Base-by-base conservation (phyloP, 1,139 yeast genomes). In the Sugiyamaella paludigena region DNA sequence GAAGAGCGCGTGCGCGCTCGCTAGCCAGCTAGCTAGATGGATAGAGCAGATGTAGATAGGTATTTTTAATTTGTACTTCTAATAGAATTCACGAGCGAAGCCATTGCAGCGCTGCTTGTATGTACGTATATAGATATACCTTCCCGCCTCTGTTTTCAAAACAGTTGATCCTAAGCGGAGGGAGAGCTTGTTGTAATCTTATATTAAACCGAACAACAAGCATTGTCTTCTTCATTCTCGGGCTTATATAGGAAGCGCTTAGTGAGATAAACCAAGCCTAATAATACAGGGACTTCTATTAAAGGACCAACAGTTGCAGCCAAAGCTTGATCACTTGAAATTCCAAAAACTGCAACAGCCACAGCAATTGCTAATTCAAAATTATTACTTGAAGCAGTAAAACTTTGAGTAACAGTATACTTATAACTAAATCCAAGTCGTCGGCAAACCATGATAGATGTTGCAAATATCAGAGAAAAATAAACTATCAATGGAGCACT, bases 241-340 rank as follows among this genome's bases (percentile, higher is more conserved):
- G 39, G 39, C 39, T 36, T 36, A 36, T 36, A 36, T 3, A 19
- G 24, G 34, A 38, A 13, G 26, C 41, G 33, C 33, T 33, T 33
- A 10, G 39, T 27, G 10, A 75, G 69, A 55, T 74, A 68, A 10
- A 78, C 72, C 33, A 79, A 60, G 0, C 67, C 46, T 49, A 80
- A 61, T 42, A 80, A 64, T 2, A 79, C 73, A 2, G 83, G 83
- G 5, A 79, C 79, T 57, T 79, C 84, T 27, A 79, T 62, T 36
- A 80, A 66, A 1, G 84, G 84, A 0, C 84, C 84, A 60, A 79
- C 77, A 0, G 83, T 78, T 1, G 84, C 79, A 2, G 84, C 84
- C 43, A 80, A 71, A 1, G 83, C 78, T 58, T 80, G 76, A 48
- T 76, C 70, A 54, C 80, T 74, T 4, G 76, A 77, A 27, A 72